phyloP scores from a whole-genome alignment of 1,284 basidiomycete species.

The Leccinum subspadiceum region DNA sequence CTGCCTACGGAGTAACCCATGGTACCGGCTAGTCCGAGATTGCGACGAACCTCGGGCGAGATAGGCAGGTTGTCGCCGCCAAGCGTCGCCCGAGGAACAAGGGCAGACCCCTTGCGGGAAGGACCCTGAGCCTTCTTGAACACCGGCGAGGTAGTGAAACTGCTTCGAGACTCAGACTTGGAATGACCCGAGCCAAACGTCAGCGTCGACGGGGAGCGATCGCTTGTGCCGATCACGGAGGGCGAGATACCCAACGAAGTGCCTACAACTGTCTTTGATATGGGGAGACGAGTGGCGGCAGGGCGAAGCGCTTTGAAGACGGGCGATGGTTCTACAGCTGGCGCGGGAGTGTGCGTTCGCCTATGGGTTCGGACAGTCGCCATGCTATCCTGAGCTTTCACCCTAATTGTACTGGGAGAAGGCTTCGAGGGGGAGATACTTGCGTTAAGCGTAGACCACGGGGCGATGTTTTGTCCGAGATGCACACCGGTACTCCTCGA shows the following conservation, averaged over 20 bases:
- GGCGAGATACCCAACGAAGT: conserved; percentile 15
- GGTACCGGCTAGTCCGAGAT: conserved; percentile 61
- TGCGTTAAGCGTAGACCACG: conserved; percentile 55
- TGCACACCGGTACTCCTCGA: conserved; percentile 26
- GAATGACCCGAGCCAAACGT: conserved; percentile 49
- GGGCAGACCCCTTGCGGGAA: conserved; percentile 28
- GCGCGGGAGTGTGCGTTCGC: conserved; percentile 52
- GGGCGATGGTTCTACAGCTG: conserved; percentile 46
- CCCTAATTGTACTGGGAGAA: conserved; percentile 18
- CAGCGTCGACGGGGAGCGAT: conserved; percentile 33
- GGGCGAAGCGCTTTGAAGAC: conserved; percentile 62
- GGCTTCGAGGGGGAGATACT: conserved; percentile 46
- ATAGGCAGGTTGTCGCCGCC: conserved; percentile 38
- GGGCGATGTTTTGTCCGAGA: conserved; percentile 61
- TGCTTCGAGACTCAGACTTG: conserved; percentile 31
- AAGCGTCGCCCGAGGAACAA: conserved; percentile 23
- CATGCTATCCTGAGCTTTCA: conserved; percentile 7
- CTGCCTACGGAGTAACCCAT: conserved; percentile 56
- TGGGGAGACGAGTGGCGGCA: conserved; percentile 33
- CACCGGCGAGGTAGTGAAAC: conserved; percentile 42
- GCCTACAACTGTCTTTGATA: conserved; percentile 14
- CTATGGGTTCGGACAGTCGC: conserved; percentile 42
- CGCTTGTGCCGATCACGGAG: conserved; percentile 9
- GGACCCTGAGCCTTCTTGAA: conserved; percentile 45
- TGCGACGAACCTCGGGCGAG: conserved; percentile 48